Conservation (phyloP, 2,329 filamentous ascomycete genomes). For the Monilinia aucupariae region DNA sequence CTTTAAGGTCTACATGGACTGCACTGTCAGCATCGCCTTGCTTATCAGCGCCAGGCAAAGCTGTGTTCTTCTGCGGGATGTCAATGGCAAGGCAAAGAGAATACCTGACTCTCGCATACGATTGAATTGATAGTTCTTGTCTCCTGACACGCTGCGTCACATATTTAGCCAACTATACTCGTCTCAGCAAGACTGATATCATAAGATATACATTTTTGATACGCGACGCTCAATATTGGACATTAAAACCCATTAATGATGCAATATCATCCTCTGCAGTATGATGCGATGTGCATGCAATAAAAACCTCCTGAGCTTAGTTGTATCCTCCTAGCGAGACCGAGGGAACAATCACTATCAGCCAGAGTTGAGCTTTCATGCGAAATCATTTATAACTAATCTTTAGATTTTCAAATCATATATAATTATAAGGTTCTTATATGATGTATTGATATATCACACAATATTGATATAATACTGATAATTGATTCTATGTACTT, state of each 20-base stretch:
- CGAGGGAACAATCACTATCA: neutral
- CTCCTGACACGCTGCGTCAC: neutral
- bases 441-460: too few relatives aligned
- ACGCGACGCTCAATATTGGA: neutral
- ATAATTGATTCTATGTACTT: too few relatives aligned
- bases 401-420: too few relatives aligned
- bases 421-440: too few relatives aligned
- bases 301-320: neutral
- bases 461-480: too few relatives aligned
- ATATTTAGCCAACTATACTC: neutral
- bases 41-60: neutral
- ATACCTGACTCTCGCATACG: neutral
- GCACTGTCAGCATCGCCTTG: neutral
- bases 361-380: too few relatives aligned
- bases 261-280: neutral
- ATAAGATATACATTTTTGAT: neutral
- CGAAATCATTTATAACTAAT: too few relatives aligned
- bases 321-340: neutral
- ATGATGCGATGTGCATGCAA: slow-evolving; percentile 1
- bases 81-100: neutral
- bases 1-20: neutral
- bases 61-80: neutral
- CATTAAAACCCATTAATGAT: neutral
- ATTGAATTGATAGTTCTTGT: neutral
- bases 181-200: neutral